These are phyloP conservation scores for Conringia planisiliqua DNA, from an alignment of 345 rosid species.

Conservation along the genomic window DNA sequence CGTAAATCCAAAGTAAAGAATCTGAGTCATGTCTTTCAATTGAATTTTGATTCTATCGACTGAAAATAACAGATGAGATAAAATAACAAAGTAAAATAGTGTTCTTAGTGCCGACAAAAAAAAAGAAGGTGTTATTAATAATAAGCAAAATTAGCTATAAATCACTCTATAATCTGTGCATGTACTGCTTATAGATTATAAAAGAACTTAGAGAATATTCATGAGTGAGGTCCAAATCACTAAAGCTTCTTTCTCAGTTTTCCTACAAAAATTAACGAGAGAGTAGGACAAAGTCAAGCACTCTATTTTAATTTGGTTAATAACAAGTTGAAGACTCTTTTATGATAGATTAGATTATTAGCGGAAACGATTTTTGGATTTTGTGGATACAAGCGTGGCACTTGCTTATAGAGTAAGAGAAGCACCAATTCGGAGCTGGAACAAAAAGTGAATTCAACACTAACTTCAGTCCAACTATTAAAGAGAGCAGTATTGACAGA, in stretches of 20 bases:
- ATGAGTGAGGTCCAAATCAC: slow-evolving; percentile 19
- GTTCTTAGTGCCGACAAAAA: neutral
- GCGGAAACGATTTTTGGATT: slow-evolving; percentile 26
- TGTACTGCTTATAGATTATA: neutral
- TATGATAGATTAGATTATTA: neutral
- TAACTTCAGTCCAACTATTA: neutral
- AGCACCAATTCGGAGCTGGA: slow-evolving; percentile 10
- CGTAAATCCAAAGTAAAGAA: slow-evolving; percentile 11
- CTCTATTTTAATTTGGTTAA: neutral
- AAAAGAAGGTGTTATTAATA: neutral
- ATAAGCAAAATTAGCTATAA: neutral
- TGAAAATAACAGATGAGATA: neutral
- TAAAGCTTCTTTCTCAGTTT: neutral
- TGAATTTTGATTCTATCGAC: slow-evolving; percentile 3
- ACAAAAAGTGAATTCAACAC: slow-evolving; percentile 24
- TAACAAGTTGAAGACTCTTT: slow-evolving; percentile 6
- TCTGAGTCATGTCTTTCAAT: neutral
- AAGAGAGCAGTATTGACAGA: neutral
- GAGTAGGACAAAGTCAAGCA: slow-evolving; percentile 11
- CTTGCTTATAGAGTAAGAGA: neutral
- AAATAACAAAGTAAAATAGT: neutral
- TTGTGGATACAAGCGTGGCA: slow-evolving; percentile 14
- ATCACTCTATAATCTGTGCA: neutral
- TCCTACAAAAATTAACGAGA: neutral
- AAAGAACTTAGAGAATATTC: neutral